Percentiles rank a stretch among this genome's conserved stretches.
These are phyloP conservation scores for Helotiales sp. DNA, from an alignment of 2,329 filamentous ascomycete species.

Conservation along the genomic window DNA sequence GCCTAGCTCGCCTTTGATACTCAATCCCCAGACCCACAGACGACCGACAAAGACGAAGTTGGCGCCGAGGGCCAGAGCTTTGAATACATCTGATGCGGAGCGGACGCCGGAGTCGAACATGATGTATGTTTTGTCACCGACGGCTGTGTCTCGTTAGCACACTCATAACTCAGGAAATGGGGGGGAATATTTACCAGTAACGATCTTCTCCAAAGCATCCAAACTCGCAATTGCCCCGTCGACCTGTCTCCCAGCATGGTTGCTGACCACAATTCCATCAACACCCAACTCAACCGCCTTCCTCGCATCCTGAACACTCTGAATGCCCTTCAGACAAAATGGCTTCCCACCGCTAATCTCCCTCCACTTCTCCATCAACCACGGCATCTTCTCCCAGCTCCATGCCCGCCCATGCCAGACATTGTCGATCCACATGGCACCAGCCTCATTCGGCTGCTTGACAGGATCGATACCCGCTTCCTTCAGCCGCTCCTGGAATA, in stretches of 20 bases:
- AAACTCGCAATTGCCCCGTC: slow-evolving; percentile 57
- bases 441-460: slow-evolving; percentile 57
- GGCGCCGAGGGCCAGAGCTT: slow-evolving; percentile 64
- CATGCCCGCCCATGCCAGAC: slow-evolving; percentile 68
- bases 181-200: slow-evolving; percentile 46
- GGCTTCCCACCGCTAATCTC: slow-evolving; percentile 60
- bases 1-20: slow-evolving; percentile 63
- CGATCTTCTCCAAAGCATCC: slow-evolving; percentile 64
- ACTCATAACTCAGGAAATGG: not conserved
- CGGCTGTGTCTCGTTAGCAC: slow-evolving; percentile 17
- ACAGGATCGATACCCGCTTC: slow-evolving; percentile 58
- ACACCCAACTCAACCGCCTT: slow-evolving; percentile 61
- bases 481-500: slow-evolving; percentile 59
- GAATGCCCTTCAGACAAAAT: slow-evolving; percentile 67
- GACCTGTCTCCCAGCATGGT: slow-evolving; percentile 59
- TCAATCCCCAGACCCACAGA: slow-evolving; percentile 64
- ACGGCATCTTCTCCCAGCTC: slow-evolving; percentile 67
- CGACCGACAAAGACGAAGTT: slow-evolving; percentile 66
- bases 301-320: slow-evolving; percentile 61
- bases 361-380: slow-evolving; percentile 65
- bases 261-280: slow-evolving; percentile 66
- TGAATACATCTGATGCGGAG: slow-evolving; percentile 61
- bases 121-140: slow-evolving; percentile 30
- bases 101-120: slow-evolving; percentile 62
- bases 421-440: slow-evolving; percentile 65